Evolutionary conservation across 2,329 filamentous ascomycete genomes (phyloP), one percentile per base, ranked within the genome.

Genomic region (Colletotrichum sansevieriae): DNA sequence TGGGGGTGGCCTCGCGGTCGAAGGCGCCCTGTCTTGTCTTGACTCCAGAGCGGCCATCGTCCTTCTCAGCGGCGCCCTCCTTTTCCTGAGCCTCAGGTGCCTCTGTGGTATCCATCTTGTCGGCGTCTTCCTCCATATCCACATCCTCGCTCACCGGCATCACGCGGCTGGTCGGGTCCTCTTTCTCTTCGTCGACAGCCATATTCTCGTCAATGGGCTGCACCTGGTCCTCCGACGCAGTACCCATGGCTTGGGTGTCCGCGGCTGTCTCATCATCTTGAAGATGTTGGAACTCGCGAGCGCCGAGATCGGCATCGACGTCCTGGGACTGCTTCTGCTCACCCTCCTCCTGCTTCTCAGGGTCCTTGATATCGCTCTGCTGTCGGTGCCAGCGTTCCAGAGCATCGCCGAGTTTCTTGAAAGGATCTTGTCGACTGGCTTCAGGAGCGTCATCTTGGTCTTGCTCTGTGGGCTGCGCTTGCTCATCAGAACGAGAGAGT

Each of bases 341-440:
- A 12, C 85, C 82, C 54, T 88, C 85, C 20, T 79, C 79, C 61
- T 90, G 81, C 57, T 87, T 81, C 62, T 88, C 83, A 2, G 87
- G 81, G 66, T 91, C 86, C 76, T 87, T 83, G 73, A 99, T 98
- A 70, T 97, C 92, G 54, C 88, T 89, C 75, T 97, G 93, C 75
- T 94, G 93, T 67, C 93, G 89, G 78, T 98, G 95, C 93, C 95
- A 99, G 74, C 91, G 89, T 78, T 98, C 95, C 37, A 99, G 85
- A 6, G 94, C 92, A 81, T 99, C 94, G 22, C 96, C 96, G 35
- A 99, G 88, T 76, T 97, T 97, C 82, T 96, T 96, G 85, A 98
- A 97, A 1, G 94, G 92, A 73, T 96, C 89, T 52, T 84, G 82
- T 59, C 87, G 78, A 5, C 76, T 74, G 72, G 84, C 80, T 44